Percentiles rank a stretch among this genome's conserved stretches.
phyloP scores from a whole-genome alignment of 169 alveolate genomes.

The Eimeria falciformis region DNA sequence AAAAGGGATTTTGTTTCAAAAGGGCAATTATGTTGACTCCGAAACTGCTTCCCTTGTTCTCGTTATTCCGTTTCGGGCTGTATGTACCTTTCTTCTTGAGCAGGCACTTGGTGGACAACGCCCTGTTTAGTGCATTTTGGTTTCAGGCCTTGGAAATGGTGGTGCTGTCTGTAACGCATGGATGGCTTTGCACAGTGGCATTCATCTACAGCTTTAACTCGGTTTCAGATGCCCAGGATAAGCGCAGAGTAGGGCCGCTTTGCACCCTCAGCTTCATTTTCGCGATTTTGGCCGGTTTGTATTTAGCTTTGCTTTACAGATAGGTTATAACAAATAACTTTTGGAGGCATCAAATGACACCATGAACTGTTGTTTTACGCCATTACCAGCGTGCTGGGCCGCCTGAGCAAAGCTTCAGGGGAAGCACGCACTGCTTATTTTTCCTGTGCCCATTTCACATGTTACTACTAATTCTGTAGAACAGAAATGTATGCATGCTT shows the following conservation, averaged over 20 bases:
- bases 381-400: neutral
- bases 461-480: too few species aligned
- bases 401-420: neutral
- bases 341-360: too few species aligned
- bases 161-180: conserved; percentile 48
- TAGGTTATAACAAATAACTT: neutral
- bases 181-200: conserved; percentile 61
- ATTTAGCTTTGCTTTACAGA: conserved; percentile 48
- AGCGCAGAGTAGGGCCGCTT: conserved; percentile 13
- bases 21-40: conserved; percentile 2
- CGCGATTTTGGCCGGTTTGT: conserved; percentile 50
- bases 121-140: conserved; percentile 65
- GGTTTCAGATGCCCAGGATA: conserved; percentile 9
- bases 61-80: neutral
- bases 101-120: conserved; percentile 11
- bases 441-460: too few species aligned
- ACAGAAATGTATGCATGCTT: too few species aligned
- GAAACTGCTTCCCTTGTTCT: neutral
- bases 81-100: conserved; percentile 59
- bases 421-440: too few species aligned
- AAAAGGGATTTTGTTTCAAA: neutral
- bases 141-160: conserved; percentile 4
- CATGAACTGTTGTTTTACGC: too few species aligned
- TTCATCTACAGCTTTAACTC: conserved; percentile 47
- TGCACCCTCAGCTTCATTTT: conserved; percentile 22